Percentiles rank a stretch among this genome's conserved stretches.
These are phyloP conservation scores for Ogataea pini DNA, from an alignment of 805 yeast genomes.

Conservation along the genomic window DNA sequence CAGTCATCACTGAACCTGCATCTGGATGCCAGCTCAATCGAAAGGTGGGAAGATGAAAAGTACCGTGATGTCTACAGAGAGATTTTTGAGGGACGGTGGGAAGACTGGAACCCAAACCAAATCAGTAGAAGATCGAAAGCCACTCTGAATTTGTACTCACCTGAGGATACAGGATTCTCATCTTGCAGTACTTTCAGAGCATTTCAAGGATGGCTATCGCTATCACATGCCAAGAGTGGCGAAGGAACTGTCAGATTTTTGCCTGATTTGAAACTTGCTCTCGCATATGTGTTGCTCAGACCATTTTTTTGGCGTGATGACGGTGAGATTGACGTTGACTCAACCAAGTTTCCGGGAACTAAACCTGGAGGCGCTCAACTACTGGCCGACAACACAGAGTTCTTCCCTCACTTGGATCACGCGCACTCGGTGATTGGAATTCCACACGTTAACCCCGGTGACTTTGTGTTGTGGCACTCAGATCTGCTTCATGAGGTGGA, in stretches of 20 bases:
- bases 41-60: conserved; percentile 46
- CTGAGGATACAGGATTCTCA: not conserved
- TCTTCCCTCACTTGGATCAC: conserved; percentile 40
- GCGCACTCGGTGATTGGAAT: conserved; percentile 34
- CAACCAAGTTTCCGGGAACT: conserved; percentile 41
- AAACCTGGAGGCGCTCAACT: conserved; percentile 40
- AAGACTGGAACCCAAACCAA: conserved; percentile 43
- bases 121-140: conserved; percentile 38
- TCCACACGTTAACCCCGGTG: conserved; percentile 44
- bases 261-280: conserved; percentile 39
- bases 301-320: conserved; percentile 41
- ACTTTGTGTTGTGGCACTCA: conserved; percentile 46
- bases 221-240: conserved; percentile 37
- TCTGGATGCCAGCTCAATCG: conserved; percentile 44
- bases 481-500: conserved; percentile 46
- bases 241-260: conserved; percentile 42
- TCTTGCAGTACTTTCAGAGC: conserved; percentile 35
- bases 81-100: conserved; percentile 44
- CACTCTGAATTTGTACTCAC: conserved; percentile 36
- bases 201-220: conserved; percentile 47
- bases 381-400: conserved; percentile 18
- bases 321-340: conserved; percentile 32
- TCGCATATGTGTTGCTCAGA: conserved; percentile 42
- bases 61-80: conserved; percentile 39
- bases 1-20: conserved; percentile 39